These are phyloP conservation scores for Ceratobasidium sp. DNA, from an alignment of 1,284 basidiomycete genomes.

Conservation along the genomic window DNA sequence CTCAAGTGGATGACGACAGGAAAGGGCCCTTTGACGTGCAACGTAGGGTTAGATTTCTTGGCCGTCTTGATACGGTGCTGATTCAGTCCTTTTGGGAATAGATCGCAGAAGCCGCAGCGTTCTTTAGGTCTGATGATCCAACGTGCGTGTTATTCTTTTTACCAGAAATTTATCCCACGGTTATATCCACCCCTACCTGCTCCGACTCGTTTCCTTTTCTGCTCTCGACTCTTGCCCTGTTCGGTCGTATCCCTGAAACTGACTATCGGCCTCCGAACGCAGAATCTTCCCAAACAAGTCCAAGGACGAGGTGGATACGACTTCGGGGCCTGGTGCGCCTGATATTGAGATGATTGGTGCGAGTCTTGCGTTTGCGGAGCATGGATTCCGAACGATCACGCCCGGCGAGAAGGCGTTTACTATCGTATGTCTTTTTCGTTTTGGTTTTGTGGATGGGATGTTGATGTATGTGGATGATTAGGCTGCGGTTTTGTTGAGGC, in stretches of 20 bases:
- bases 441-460: background rate
- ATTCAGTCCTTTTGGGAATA: background rate
- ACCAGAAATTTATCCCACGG: slow-evolving; percentile 1
- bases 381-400: slow-evolving; percentile 43
- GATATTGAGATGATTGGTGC: slow-evolving; percentile 53
- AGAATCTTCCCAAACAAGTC: slow-evolving; percentile 14
- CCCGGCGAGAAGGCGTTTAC: slow-evolving; percentile 41
- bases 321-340: slow-evolving; percentile 49
- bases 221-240: background rate
- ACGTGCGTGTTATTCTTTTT: slow-evolving; percentile 43
- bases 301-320: slow-evolving; percentile 30
- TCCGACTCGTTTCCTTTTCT: background rate
- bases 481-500: slow-evolving; percentile 43
- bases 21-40: slow-evolving; percentile 48
- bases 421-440: slow-evolving; percentile 5
- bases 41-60: slow-evolving; percentile 35
- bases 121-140: slow-evolving; percentile 48
- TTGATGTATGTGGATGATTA: slow-evolving; percentile 29
- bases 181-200: slow-evolving; percentile 15
- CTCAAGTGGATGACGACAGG: slow-evolving; percentile 50
- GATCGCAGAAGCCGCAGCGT: slow-evolving; percentile 38
- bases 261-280: too few species aligned
- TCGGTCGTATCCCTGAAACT: too few species aligned
- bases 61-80: background rate
- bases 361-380: slow-evolving; percentile 47